phyloP scores from a whole-genome alignment of 345 rosid genomes.

The Hypericum androsaemum region DNA sequence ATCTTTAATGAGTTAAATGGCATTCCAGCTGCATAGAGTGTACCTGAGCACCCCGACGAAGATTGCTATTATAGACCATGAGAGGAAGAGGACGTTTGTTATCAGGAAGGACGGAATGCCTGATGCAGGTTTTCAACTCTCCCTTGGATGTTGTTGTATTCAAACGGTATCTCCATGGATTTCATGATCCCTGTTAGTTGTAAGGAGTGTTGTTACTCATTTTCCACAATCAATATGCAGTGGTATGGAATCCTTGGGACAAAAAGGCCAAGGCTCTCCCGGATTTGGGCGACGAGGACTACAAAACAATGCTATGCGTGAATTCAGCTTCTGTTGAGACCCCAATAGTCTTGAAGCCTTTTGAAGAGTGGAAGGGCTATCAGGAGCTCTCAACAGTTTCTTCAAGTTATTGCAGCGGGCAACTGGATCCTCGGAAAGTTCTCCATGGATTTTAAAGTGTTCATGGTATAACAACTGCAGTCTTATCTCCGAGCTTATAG shows the following conservation, averaged over 20 bases:
- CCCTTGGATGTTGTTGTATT: conserved; percentile 1
- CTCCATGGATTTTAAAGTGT: conserved; percentile 47
- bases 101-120: conserved; percentile 79
- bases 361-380: conserved; percentile 80
- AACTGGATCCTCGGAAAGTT: conserved; percentile 79
- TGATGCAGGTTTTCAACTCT: conserved; percentile 52
- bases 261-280: conserved; percentile 64
- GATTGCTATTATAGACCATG: conserved; percentile 91
- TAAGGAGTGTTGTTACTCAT: conserved; percentile 1
- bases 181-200: background rate
- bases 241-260: conserved; percentile 96
- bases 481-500: background rate
- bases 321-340: conserved; percentile 74
- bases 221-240: conserved; percentile 28
- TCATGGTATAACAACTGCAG: background rate
- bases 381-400: conserved; percentile 87
- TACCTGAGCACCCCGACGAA: conserved; percentile 86
- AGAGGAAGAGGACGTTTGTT: conserved; percentile 85
- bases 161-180: background rate
- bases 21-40: conserved; percentile 57
- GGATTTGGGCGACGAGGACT: conserved; percentile 83
- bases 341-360: conserved; percentile 57
- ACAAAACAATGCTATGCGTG: conserved; percentile 73
- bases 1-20: no score
- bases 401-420: conserved; percentile 95